Base-by-base conservation (phyloP, 345 rosid species). In the Cochlearia excelsa region DNA sequence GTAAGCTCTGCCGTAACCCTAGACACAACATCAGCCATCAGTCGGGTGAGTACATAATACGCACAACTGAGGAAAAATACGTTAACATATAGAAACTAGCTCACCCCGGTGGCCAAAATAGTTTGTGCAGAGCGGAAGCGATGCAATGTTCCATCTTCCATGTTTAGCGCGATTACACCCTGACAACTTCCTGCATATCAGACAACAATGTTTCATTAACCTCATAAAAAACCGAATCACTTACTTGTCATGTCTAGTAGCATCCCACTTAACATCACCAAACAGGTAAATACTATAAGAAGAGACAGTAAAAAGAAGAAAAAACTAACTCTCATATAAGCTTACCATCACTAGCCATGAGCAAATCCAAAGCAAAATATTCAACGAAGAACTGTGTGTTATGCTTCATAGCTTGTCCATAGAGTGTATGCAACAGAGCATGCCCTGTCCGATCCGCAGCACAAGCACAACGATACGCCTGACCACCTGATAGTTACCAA, bases 401-500 rank as follows among this genome's bases (percentile, higher is more conserved):
- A 61, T 92, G 97, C 75, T 80, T 88, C 99, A 86, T 88, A 30
- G 98, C 98, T 81, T 92, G 95, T 65, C 98, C 97, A 82, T 86
- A 92, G 50, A 88, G 93, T 54, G 95, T 83, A 63, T 92, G 99
- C 76, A 89, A 67, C 63, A 92, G 66, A 57, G 99, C 99, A 80
- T 92, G 99, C 10, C 99, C 97, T n/a, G 95, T 92, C 37, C 99
- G 65, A 51, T 92, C 99, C 50, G 99, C 99, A 70, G 97, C 97
- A 81, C 99, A 92, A 26, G 99, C 97, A 51, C 99, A 92, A 30
- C 97, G 99, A 42, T 92, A 89, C 53, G 99, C 99, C 69, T 92
- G 97, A 30, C 99, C 97, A 70, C 99, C 99, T 92, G 44, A 16
- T 16, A 16, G 23, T 16, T 16, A n/a, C n/a, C n/a, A n/a, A n/a